Evolutionary conservation across 2,329 filamentous ascomycete genomes (phyloP).

Genomic region (Fusarium sambucinum): DNA sequence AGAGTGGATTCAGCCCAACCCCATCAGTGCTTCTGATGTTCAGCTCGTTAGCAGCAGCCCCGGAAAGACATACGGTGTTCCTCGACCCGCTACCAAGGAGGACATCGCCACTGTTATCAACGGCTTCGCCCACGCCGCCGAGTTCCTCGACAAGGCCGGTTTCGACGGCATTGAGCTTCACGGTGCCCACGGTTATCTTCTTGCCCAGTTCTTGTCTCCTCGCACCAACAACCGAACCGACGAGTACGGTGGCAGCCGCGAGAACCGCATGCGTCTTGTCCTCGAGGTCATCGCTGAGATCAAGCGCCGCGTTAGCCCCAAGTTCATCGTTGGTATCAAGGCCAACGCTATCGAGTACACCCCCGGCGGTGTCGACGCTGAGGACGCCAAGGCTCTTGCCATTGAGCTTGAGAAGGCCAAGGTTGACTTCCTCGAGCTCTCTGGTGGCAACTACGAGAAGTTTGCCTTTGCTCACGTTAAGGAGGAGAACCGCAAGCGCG

Average conservation of each 20-base stretch:
- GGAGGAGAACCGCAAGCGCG: slow-evolving; percentile 65
- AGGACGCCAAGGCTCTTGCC: slow-evolving; percentile 62
- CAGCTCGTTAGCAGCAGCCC: slow-evolving; percentile 66
- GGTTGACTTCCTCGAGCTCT: slow-evolving; percentile 69
- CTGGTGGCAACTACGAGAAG: slow-evolving; percentile 68
- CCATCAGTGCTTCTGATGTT: slow-evolving; percentile 66
- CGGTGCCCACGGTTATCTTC: slow-evolving; percentile 56
- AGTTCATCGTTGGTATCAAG: slow-evolving; percentile 65
- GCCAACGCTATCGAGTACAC: slow-evolving; percentile 67
- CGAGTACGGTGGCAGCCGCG: slow-evolving; percentile 59
- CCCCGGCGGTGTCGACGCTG: slow-evolving; percentile 61
- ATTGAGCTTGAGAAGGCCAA: slow-evolving; percentile 59
- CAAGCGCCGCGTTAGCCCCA: slow-evolving; percentile 60
- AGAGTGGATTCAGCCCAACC: slow-evolving; percentile 33
- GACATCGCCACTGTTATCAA: slow-evolving; percentile 28
- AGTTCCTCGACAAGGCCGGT: slow-evolving; percentile 53
- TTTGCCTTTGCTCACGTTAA: slow-evolving; percentile 63
- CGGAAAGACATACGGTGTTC: slow-evolving; percentile 54
- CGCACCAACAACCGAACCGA: slow-evolving; percentile 63
- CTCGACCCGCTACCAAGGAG: slow-evolving; percentile 28
- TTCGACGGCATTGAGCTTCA: slow-evolving; percentile 37
- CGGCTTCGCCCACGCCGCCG: slow-evolving; percentile 54
- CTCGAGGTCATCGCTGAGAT: slow-evolving; percentile 56
- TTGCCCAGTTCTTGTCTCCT: slow-evolving; percentile 62
- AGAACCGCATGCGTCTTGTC: slow-evolving; percentile 59